phyloP scores from a whole-genome alignment of 805 yeast species.

The Hermanozyma aechmeae region DNA sequence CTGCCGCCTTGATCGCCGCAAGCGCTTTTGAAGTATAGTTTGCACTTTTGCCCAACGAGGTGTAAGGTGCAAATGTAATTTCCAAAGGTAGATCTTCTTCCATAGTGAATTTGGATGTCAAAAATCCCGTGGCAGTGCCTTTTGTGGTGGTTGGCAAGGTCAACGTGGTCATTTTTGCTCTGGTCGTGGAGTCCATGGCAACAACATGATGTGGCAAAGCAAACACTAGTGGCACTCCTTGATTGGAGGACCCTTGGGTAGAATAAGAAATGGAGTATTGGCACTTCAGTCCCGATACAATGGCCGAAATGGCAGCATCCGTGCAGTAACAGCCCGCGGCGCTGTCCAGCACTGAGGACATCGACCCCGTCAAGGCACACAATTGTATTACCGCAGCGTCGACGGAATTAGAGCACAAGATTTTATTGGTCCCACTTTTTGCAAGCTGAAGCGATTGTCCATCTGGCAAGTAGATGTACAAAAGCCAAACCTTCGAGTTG shows the following conservation, averaged over 20 bases:
- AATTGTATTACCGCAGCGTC: conserved; percentile 1
- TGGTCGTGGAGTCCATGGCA: neutral
- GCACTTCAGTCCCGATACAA: neutral
- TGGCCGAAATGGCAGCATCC: neutral
- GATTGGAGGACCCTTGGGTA: neutral
- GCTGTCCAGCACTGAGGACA: too few relatives aligned
- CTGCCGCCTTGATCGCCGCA: neutral
- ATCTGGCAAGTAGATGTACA: conserved; percentile 11
- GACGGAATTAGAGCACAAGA: neutral
- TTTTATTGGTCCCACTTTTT: conserved; percentile 1
- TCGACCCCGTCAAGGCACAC: too few relatives aligned
- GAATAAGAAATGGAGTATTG: neutral
- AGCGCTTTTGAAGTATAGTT: neutral
- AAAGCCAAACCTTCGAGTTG: neutral
- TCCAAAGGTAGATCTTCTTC: neutral
- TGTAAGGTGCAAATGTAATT: neutral
- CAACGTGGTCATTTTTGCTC: neutral
- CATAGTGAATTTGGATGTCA: neutral
- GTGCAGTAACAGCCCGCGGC: neutral
- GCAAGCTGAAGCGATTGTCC: neutral
- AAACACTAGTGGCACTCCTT: neutral
- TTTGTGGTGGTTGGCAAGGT: neutral
- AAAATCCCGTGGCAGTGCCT: neutral
- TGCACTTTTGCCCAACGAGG: neutral
- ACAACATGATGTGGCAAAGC: neutral